phyloP scores from a whole-genome alignment of 805 yeast species.

The Metschnikowia gelsemii region DNA sequence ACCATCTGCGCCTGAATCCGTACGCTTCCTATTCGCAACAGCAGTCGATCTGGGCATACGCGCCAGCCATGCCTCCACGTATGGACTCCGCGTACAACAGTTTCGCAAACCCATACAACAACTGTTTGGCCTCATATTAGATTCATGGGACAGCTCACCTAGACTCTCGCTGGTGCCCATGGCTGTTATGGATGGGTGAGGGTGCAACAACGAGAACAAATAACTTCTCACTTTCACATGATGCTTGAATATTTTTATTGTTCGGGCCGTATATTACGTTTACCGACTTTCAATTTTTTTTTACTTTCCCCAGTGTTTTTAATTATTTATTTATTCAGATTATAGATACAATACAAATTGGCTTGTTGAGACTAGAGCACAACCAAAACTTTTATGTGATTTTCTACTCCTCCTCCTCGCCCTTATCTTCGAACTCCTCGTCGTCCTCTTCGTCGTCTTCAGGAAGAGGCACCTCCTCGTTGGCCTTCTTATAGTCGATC shows the following conservation, averaged over 20 bases:
- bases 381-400: too few relatives aligned
- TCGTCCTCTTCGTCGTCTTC: conserved; percentile 49
- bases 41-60: conserved; percentile 28
- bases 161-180: not conserved
- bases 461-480: conserved; percentile 62
- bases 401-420: conserved; percentile 15
- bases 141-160: not conserved
- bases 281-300: too few relatives aligned
- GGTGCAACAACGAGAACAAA: too few relatives aligned
- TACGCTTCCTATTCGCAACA: conserved; percentile 9
- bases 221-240: not conserved
- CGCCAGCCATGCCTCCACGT: conserved; percentile 17
- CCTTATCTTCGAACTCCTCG: conserved; percentile 51
- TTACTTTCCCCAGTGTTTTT: not conserved
- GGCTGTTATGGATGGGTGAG: too few relatives aligned
- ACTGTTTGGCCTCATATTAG: conserved; percentile 23
- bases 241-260: not conserved
- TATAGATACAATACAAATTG: conserved; percentile 3
- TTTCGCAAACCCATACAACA: conserved; percentile 39
- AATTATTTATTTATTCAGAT: not conserved
- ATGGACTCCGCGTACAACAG: conserved; percentile 21
- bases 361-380: not conserved
- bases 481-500: conserved; percentile 81
- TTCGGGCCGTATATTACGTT: too few relatives aligned
- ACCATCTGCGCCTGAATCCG: conserved; percentile 4